Evolutionary conservation across 2,329 filamentous ascomycete species (phyloP).

Genomic region (Fusarium longipes): DNA sequence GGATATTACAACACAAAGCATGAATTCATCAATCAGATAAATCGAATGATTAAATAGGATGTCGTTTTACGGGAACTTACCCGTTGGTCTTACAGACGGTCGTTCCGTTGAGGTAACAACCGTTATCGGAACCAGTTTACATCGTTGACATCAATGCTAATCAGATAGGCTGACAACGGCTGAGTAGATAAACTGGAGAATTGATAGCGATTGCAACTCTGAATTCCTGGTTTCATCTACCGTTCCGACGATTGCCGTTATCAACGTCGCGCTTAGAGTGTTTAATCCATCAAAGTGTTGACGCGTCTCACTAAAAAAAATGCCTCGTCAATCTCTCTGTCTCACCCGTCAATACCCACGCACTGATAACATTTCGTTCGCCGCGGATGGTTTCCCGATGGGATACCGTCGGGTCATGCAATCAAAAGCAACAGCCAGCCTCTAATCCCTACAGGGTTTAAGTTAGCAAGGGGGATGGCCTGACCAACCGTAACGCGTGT

Average conservation of each 20-base stretch:
- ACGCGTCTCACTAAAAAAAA: neutral
- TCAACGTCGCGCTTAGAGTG: neutral
- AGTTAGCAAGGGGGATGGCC: neutral
- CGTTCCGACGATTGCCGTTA: conserved; percentile 13
- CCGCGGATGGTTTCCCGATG: conserved; percentile 22
- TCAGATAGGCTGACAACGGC: neutral
- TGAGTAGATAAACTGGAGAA: neutral
- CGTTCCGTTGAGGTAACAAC: neutral
- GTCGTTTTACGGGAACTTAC: neutral
- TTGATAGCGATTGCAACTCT: neutral
- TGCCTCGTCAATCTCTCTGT: conserved; percentile 1
- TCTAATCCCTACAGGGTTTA: neutral
- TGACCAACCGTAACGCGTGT: neutral
- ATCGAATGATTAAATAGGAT: neutral
- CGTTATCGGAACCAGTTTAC: conserved; percentile 16
- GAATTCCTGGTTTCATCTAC: neutral
- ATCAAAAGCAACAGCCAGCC: neutral
- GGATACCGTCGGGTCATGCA: neutral
- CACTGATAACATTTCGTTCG: neutral
- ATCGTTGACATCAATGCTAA: too few species aligned
- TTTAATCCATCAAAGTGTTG: neutral
- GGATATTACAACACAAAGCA: conserved; percentile 6
- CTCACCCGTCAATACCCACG: neutral
- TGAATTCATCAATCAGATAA: neutral
- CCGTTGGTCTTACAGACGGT: conserved; percentile 1